Percentiles rank a stretch among this genome's conserved stretches.
Conservation (phyloP, 306 rosid genomes). For the Quercus variabilis region DNA sequence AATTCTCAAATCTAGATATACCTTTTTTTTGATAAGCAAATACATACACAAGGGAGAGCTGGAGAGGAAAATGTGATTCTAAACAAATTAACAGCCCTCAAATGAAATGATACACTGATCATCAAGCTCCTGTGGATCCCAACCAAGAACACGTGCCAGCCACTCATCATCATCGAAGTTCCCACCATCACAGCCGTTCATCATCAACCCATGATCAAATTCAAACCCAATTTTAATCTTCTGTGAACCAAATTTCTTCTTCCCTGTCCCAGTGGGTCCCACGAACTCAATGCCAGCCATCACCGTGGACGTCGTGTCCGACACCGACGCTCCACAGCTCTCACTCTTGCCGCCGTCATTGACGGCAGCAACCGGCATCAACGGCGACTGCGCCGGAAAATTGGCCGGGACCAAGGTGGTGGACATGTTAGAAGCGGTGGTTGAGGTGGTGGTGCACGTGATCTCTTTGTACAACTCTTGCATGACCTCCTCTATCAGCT, state of each 20-base stretch:
- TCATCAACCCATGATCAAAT: background rate
- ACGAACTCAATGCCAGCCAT: slow-evolving; percentile 26
- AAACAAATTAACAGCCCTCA: background rate
- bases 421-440: too few relatives aligned
- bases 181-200: background rate
- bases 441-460: background rate
- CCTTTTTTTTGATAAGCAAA: too few relatives aligned
- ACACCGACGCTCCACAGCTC: slow-evolving; percentile 34
- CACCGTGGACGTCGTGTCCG: slow-evolving; percentile 26
- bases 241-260: background rate
- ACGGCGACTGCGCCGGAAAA: background rate
- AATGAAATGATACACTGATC: background rate
- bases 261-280: background rate
- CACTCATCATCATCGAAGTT: background rate
- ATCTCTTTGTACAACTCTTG: background rate
- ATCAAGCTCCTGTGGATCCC: background rate
- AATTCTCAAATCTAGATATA: too few relatives aligned
- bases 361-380: background rate
- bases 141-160: background rate
- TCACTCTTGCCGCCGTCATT: slow-evolving; percentile 1
- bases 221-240: background rate
- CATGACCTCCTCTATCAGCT: background rate
- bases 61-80: too few relatives aligned
- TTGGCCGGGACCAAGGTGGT: too few relatives aligned
- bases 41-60: too few relatives aligned